Percentiles rank a stretch among this genome's conserved stretches.
phyloP scores from a whole-genome alignment of 2,329 filamentous ascomycete genomes.

The Neocatenulostroma microsporum region DNA sequence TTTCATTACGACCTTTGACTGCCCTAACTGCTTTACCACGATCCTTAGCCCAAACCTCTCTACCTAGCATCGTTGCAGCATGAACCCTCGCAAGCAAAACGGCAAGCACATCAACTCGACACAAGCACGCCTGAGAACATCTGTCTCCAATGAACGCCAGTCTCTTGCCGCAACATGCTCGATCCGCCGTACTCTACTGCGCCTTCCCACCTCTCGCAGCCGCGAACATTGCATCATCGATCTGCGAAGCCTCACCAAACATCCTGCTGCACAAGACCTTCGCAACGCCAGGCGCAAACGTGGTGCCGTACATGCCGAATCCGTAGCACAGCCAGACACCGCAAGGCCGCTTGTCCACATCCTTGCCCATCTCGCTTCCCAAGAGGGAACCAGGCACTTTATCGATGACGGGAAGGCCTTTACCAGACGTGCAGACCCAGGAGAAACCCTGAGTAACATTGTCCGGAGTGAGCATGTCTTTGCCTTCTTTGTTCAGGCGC shows the following conservation, averaged over 20 bases:
- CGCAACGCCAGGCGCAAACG: slow-evolving; percentile 16
- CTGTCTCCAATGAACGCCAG: too few species aligned
- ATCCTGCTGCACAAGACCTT: slow-evolving; percentile 8
- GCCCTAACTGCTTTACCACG: too few species aligned
- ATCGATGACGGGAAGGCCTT: slow-evolving; percentile 13
- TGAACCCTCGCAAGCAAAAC: too few species aligned
- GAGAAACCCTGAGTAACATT: slow-evolving; percentile 1
- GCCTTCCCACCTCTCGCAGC: too few species aligned
- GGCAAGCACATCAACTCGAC: too few species aligned
- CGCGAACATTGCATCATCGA: too few species aligned
- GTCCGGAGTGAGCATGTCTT: background rate
- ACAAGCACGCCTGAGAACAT: too few species aligned
- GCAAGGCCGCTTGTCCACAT: slow-evolving; percentile 1
- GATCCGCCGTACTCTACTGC: too few species aligned
- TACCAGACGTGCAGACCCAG: slow-evolving; percentile 9
- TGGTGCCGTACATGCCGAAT: slow-evolving; percentile 18
- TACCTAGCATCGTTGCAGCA: too few species aligned
- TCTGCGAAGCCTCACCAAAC: slow-evolving; percentile 4
- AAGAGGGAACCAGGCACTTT: slow-evolving; percentile 7
- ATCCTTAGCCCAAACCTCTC: too few species aligned
- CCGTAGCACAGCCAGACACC: slow-evolving; percentile 17
- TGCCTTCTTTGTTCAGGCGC: background rate
- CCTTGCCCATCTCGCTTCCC: background rate
- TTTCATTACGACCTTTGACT: too few species aligned
- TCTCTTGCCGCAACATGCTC: too few species aligned